Evolutionary conservation across 2,329 filamentous ascomycete genomes (phyloP).

Genomic region (Penicillium brevicompactum): DNA sequence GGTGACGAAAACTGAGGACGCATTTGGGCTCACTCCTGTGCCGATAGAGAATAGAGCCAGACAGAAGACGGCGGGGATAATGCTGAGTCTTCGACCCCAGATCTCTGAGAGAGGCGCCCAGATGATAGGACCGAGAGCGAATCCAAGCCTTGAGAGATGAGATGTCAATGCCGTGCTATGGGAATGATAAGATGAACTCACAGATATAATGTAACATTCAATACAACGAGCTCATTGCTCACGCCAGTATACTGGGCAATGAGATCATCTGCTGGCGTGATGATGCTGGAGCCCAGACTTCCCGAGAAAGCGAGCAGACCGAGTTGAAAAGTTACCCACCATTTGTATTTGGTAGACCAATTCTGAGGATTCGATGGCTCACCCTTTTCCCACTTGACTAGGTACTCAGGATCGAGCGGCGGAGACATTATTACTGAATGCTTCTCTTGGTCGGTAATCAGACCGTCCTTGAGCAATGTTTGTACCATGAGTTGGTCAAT

Average conservation of each 20-base stretch:
- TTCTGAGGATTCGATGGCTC: conserved; percentile 49
- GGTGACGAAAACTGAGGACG: conserved; percentile 41
- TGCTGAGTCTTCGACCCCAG: conserved; percentile 48
- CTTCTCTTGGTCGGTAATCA: no score
- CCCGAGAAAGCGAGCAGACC: conserved; percentile 54
- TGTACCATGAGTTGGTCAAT: no score
- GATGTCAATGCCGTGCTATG: no score
- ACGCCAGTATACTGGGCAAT: conserved; percentile 49
- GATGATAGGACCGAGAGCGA: conserved; percentile 36
- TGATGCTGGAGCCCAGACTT: conserved; percentile 54
- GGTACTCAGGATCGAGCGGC: conserved; percentile 9
- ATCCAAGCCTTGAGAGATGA: conserved; percentile 11
- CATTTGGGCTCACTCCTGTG: conserved; percentile 43
- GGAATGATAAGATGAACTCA: background rate
- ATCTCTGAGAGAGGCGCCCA: conserved; percentile 50
- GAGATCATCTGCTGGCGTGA: conserved; percentile 48
- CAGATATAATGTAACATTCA: conserved; percentile 50
- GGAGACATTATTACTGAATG: background rate
- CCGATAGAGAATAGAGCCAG: conserved; percentile 51
- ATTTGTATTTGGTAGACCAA: conserved; percentile 48
- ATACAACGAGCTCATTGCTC: conserved; percentile 47
- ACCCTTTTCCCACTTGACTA: conserved; percentile 15
- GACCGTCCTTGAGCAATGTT: no score
- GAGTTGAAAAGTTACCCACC: conserved; percentile 52
- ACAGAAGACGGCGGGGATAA: conserved; percentile 47